Conservation (phyloP, 163 green algal genomes). For the Scenedesmus sp. region DNA sequence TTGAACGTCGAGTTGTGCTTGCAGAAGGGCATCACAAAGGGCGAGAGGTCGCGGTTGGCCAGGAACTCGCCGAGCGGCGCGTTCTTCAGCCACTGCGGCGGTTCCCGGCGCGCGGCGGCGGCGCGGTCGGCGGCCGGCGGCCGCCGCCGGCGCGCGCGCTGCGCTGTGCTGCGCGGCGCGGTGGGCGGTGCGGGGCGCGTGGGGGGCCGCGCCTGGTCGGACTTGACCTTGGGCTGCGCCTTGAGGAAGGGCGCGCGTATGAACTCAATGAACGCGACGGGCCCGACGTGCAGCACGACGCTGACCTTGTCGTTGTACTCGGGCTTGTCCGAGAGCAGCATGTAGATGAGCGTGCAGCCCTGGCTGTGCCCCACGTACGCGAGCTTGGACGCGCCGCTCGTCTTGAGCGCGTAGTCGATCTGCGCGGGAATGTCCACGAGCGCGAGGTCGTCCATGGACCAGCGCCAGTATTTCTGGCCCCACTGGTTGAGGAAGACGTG, state of each 20-base stretch:
- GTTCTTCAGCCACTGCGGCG: conserved; percentile 32
- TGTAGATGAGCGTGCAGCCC: conserved; percentile 25
- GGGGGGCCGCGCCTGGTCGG: conserved; percentile 25
- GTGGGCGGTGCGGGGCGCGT: no score
- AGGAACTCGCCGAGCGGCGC: conserved; percentile 20
- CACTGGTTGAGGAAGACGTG: conserved; percentile 56
- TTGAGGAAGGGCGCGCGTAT: conserved; percentile 33
- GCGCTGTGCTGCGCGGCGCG: no score
- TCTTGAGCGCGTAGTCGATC: conserved; percentile 32
- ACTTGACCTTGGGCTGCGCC: neutral
- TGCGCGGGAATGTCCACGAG: conserved; percentile 29
- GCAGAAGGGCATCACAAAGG: conserved; percentile 26
- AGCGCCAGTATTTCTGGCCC: conserved; percentile 72
- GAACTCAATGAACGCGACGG: conserved; percentile 26
- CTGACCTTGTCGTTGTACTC: conserved; percentile 34
- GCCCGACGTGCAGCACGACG: conserved; percentile 36
- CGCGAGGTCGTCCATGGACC: conserved; percentile 55
- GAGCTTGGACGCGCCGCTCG: conserved; percentile 8
- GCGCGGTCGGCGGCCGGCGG: no score
- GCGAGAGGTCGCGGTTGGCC: conserved; percentile 6
- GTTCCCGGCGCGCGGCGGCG: no score
- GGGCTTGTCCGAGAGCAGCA: conserved; percentile 20
- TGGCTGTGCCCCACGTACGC: conserved; percentile 53
- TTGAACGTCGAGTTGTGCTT: neutral
- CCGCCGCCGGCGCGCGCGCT: no score